A percentile compares a stretch with the other conserved stretches of the same genome.
Evolutionary conservation across 805 yeast species (phyloP).

Genomic region (Dipodascus albidus): DNA sequence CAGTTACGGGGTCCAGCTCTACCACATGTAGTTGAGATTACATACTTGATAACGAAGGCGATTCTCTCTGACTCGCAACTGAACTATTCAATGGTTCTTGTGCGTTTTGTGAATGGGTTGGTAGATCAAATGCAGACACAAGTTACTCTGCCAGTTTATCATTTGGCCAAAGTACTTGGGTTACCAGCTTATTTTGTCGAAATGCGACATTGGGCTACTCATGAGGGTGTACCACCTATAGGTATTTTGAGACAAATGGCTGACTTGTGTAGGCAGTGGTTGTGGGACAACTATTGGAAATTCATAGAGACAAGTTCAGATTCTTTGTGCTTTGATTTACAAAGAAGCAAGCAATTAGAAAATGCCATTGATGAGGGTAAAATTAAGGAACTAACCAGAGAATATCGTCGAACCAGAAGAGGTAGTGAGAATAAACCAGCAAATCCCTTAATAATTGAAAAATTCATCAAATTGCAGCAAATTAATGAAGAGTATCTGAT

Average conservation of each 20-base stretch:
- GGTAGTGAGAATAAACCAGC: slow-evolving; percentile 30
- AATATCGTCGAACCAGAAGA: slow-evolving; percentile 33
- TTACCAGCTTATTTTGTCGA: slow-evolving; percentile 83
- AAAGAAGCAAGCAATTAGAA: no score
- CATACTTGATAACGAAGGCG: neutral
- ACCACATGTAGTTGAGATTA: neutral
- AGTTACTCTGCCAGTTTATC: slow-evolving; percentile 56
- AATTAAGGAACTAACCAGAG: slow-evolving; percentile 35
- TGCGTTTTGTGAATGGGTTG: slow-evolving; percentile 83
- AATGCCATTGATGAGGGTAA: slow-evolving; percentile 35
- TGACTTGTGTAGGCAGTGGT: slow-evolving; percentile 60
- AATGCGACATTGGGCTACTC: slow-evolving; percentile 81
- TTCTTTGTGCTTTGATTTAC: slow-evolving; percentile 13
- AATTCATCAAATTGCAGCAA: slow-evolving; percentile 14
- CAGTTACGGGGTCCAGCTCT: neutral
- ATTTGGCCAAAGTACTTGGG: slow-evolving; percentile 53
- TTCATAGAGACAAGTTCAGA: slow-evolving; percentile 12
- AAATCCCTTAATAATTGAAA: slow-evolving; percentile 33
- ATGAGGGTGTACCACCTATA: slow-evolving; percentile 68
- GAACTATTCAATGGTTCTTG: slow-evolving; percentile 24
- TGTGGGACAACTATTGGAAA: slow-evolving; percentile 63
- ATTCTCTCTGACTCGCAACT: neutral
- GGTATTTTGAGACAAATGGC: slow-evolving; percentile 53
- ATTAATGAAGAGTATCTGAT: slow-evolving; percentile 16
- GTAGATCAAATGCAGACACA: slow-evolving; percentile 77